A percentile compares a stretch with the other conserved stretches of the same genome.
phyloP scores from a whole-genome alignment of 2,329 filamentous ascomycete genomes.

The Neofusicoccum cordaticola region DNA sequence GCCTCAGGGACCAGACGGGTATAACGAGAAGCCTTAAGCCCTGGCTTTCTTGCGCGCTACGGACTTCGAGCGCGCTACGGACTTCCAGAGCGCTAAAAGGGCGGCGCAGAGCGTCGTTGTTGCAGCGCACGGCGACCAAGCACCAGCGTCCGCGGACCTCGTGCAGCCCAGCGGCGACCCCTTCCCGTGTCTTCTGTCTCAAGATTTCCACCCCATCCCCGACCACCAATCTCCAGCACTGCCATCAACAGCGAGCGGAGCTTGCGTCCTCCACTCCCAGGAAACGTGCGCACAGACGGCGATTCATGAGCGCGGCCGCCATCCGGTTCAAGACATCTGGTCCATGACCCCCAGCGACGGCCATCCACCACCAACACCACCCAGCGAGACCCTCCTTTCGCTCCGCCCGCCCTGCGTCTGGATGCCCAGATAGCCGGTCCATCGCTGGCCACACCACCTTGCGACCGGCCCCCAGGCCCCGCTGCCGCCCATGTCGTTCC shows the following conservation, averaged over 20 bases:
- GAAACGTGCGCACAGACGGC: slow-evolving; percentile 9
- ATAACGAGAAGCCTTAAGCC: background rate
- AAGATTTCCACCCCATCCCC: slow-evolving; percentile 9
- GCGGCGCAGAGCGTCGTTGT: background rate
- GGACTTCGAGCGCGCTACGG: too few relatives aligned
- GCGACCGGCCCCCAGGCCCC: slow-evolving; percentile 10
- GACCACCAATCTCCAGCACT: slow-evolving; percentile 2
- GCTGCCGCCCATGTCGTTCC: slow-evolving; percentile 47
- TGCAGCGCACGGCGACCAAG: slow-evolving; percentile 7
- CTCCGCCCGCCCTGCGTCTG: slow-evolving; percentile 14
- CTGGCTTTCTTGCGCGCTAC: background rate
- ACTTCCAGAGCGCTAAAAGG: background rate
- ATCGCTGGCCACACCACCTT: slow-evolving; percentile 9
- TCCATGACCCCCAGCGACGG: slow-evolving; percentile 14
- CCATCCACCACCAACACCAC: background rate
- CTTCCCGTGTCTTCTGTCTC: slow-evolving; percentile 13
- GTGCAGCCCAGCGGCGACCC: slow-evolving; percentile 10
- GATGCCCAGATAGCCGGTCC: slow-evolving; percentile 15
- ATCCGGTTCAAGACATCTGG: slow-evolving; percentile 15
- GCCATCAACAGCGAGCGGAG: background rate
- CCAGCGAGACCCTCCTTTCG: slow-evolving; percentile 3
- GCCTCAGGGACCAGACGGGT: slow-evolving; percentile 13
- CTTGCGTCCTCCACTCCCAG: background rate
- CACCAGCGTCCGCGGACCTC: background rate
- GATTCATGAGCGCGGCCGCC: slow-evolving; percentile 11